Evolutionary conservation across 345 rosid genomes (phyloP).

Genomic region (Capsella bursapastoris): DNA sequence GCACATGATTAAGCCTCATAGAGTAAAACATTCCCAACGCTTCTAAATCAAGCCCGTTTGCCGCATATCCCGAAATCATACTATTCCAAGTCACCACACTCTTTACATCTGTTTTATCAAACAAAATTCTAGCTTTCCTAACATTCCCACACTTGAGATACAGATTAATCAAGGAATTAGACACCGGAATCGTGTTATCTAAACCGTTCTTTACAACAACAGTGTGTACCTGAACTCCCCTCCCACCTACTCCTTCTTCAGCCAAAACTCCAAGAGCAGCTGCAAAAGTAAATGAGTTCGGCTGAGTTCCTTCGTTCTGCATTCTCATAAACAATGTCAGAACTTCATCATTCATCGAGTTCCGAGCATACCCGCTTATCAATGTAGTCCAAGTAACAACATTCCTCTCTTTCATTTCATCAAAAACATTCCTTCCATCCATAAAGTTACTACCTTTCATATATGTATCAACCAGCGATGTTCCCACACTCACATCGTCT

Average conservation of each 20-base stretch:
- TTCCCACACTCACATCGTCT: slow-evolving; percentile 69
- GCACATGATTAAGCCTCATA: slow-evolving; percentile 58
- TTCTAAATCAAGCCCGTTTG: slow-evolving; percentile 63
- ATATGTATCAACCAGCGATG: slow-evolving; percentile 81
- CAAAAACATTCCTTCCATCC: slow-evolving; percentile 66
- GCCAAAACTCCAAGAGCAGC: slow-evolving; percentile 74
- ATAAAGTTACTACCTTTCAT: slow-evolving; percentile 60
- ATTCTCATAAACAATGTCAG: slow-evolving; percentile 56
- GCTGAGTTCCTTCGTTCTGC: slow-evolving; percentile 63
- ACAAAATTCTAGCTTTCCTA: slow-evolving; percentile 62
- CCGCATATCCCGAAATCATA: slow-evolving; percentile 67
- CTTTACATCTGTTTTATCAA: slow-evolving; percentile 58
- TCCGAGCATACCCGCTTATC: slow-evolving; percentile 66
- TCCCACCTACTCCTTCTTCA: slow-evolving; percentile 51
- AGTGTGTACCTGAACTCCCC: slow-evolving; percentile 66
- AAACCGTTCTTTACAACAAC: slow-evolving; percentile 67
- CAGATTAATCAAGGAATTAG: slow-evolving; percentile 77
- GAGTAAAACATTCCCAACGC: slow-evolving; percentile 61
- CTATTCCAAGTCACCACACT: slow-evolving; percentile 77
- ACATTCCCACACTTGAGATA: slow-evolving; percentile 67
- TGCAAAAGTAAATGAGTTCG: slow-evolving; percentile 68
- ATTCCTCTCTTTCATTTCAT: slow-evolving; percentile 65
- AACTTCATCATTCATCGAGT: slow-evolving; percentile 54
- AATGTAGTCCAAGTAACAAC: slow-evolving; percentile 93
- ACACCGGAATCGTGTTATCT: slow-evolving; percentile 47